Base-by-base conservation (phyloP, 805 yeast genomes). In the Spathaspora hagerdaliae region DNA sequence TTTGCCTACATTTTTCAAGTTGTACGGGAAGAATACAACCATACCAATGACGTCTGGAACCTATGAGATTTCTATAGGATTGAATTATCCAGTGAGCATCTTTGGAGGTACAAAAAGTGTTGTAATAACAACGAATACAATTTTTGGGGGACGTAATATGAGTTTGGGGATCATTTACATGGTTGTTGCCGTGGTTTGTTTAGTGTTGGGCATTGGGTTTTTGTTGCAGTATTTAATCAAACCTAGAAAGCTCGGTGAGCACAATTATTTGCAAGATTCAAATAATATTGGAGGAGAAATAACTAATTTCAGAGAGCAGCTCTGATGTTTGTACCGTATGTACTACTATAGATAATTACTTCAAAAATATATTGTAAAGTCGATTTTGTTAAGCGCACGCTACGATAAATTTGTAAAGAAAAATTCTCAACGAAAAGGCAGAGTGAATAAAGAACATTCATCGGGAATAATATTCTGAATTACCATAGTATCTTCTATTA, bases 101-200 rank as follows among this genome's bases (percentile, higher is more conserved):
- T 94, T 82, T 68, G 95, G 96, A 3, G 99, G 99, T n/a, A 80
- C 87, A 15, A 94, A 94, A 65, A 77, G 88, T 3, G 51, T 92
- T 36, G 84, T 92, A 0, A 64, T 94, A 15, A 83, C 96, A 8
- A 89, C 97, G 5, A 83, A 85, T 48, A 78, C 87, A 35, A 82
- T 84, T 1, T 77, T 90, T 53, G 99, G 99, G 9, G 97, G 97
- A 11, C 74, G 96, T 42, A 90, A 92, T 63, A 63, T 85, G 64
- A 82, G 87, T 51, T 65, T 94, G 48, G 97, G 97, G 2, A 77
- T 94, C 14, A 84, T 95, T 13, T 94, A 87, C 63, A 63, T 91
- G 44, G 82, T 89, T 5, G 92, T 89, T 9, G 97, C 96, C 0
- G 88, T 85, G 0, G 59, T 92, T 6, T 76, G 89, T 27, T 73